A percentile compares a stretch with the other conserved stretches of the same genome.
phyloP scores from a whole-genome alignment of 2,329 filamentous ascomycete genomes.

The Aspergillus vadensis region DNA sequence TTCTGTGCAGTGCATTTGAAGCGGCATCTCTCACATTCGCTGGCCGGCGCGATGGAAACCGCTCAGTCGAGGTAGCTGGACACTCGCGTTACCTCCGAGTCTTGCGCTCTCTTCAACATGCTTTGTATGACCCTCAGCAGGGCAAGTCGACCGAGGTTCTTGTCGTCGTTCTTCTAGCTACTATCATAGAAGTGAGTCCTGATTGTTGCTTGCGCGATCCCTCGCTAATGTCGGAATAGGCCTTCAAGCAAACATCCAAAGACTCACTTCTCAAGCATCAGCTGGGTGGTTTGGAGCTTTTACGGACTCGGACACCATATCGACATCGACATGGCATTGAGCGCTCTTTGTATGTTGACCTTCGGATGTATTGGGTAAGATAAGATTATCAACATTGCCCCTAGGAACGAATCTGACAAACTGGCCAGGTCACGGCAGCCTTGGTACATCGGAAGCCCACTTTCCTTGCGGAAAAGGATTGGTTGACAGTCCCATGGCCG shows the following conservation, averaged over 20 bases:
- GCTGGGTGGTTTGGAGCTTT: conserved; percentile 26
- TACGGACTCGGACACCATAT: conserved; percentile 26
- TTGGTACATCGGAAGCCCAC: conserved; percentile 26
- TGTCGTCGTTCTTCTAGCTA: conserved; percentile 26
- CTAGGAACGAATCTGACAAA: background rate
- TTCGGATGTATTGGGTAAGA: conserved; percentile 32
- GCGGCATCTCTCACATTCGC: conserved; percentile 28
- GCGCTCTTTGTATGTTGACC: conserved; percentile 29
- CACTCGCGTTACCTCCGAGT: conserved; percentile 24
- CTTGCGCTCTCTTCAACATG: conserved; percentile 22
- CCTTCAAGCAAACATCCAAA: conserved; percentile 30
- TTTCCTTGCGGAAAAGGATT: conserved; percentile 27
- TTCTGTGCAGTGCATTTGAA: conserved; percentile 27
- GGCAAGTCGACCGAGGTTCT: conserved; percentile 28
- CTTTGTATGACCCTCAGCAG: conserved; percentile 21
- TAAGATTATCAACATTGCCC: background rate
- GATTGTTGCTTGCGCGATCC: no score
- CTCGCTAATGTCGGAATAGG: conserved; percentile 14
- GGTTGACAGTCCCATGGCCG: conserved; percentile 30
- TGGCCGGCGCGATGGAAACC: conserved; percentile 23
- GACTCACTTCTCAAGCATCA: conserved; percentile 30
- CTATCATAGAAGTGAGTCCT: conserved; percentile 27
- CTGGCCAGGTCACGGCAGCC: conserved; percentile 26
- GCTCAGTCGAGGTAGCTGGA: conserved; percentile 22
- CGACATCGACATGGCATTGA: conserved; percentile 29